phyloP scores from a whole-genome alignment of 2,329 filamentous ascomycete species.

The Camillea tinctor region DNA sequence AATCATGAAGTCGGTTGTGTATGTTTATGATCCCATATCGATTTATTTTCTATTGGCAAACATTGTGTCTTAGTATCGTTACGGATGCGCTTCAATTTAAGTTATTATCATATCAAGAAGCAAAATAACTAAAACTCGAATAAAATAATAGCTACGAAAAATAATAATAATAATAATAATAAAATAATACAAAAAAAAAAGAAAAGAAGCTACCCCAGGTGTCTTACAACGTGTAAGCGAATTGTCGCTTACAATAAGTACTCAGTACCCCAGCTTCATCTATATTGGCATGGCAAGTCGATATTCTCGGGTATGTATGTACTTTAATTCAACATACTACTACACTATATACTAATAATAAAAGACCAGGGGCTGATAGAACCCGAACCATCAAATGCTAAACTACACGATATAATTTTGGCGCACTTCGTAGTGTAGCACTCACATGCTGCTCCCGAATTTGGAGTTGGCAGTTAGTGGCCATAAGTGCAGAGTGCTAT shows the following conservation, averaged over 20 bases:
- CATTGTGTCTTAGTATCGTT: background rate
- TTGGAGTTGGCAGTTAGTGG: background rate
- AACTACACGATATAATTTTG: background rate
- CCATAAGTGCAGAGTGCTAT: background rate
- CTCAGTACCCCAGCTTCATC: background rate
- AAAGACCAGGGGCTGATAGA: background rate
- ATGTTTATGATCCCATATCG: background rate
- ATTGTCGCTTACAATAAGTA: background rate
- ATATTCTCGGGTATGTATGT: too few species aligned
- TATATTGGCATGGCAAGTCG: too few species aligned
- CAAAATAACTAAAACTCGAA: background rate
- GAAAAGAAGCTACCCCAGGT: background rate
- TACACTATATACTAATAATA: too few species aligned
- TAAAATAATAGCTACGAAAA: background rate
- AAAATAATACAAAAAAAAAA: background rate
- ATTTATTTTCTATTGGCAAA: background rate
- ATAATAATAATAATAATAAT: background rate
- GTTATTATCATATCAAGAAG: background rate
- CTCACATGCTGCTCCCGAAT: background rate
- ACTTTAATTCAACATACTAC: too few species aligned
- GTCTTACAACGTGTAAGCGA: background rate
- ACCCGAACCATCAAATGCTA: background rate
- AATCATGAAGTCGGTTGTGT: background rate
- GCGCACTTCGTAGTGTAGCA: background rate
- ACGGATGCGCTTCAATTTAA: background rate